A percentile compares a stretch with the other conserved stretches of the same genome.
phyloP scores from a whole-genome alignment of 208 protist genomes.

The Trypanosomatidae sp. region DNA sequence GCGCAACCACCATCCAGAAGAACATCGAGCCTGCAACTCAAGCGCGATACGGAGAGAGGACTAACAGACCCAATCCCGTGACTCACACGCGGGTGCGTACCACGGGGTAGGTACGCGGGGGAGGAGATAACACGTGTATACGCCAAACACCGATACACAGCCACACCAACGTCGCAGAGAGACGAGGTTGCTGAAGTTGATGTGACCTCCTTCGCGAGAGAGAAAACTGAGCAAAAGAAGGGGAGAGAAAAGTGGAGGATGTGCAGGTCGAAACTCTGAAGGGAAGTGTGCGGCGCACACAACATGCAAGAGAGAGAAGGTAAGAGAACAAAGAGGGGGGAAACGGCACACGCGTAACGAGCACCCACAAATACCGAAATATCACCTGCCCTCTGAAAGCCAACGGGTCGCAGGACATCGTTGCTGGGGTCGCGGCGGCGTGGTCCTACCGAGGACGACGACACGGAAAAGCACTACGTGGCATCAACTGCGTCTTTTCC shows the following conservation, averaged over 20 bases:
- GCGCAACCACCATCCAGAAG: slow-evolving; percentile 57
- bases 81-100: background rate
- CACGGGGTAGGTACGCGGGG: background rate
- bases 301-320: background rate
- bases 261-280: background rate
- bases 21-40: slow-evolving; percentile 45
- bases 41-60: background rate
- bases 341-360: background rate
- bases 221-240: background rate
- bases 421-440: background rate
- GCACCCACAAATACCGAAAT: background rate
- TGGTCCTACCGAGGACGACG: background rate
- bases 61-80: background rate
- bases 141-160: background rate
- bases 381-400: background rate
- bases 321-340: background rate
- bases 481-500: background rate
- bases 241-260: background rate
- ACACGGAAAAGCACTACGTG: background rate
- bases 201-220: background rate
- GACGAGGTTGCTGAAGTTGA: background rate
- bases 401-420: background rate
- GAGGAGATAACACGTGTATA: background rate
- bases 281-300: background rate
- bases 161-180: background rate